Base-by-base conservation (phyloP, 768 basidiomycete species). In the Suillus subaureus region DNA sequence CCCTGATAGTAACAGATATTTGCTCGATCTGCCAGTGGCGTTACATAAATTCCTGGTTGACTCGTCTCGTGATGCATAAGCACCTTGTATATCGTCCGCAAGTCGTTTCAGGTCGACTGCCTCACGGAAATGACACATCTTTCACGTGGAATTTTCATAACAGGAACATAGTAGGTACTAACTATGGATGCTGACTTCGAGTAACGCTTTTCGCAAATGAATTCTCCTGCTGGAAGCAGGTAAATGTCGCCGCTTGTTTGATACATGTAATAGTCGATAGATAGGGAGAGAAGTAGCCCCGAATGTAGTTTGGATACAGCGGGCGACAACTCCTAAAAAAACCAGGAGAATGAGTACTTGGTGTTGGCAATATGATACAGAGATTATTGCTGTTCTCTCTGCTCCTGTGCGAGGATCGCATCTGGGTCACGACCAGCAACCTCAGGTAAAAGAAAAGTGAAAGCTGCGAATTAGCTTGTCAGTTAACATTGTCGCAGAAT, bases 401-500 rank as follows among this genome's bases (percentile, higher is more conserved):
- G 54, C 72, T 85, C 84, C 65, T 78, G 72, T 23, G 78, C 79
- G 47, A 82, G 73, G 11, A 86, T 60, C 39, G 79, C 70, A 64
- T 86, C 85, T 11, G 85, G 81, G 60, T 86, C 85, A 58, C 84
- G 85, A 37, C 78, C 80, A 45, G 79, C 78, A 23, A 83, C 82
- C 69, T 86, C 85, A 3, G 85, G 85, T 3, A 86, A 80, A 61
- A 86, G 79, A 9, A 84, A 74, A 11, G 83, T 83, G 67, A 76
- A 79, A 9, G 28, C 75, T 79, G 64, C 57, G 18, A 52, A 39
- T 4, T 11, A 40, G 28, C 18, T 12, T 16, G 15, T 63, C 15
- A 43, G 18, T 9, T 21, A 61, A 15, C 12, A 51, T 23, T 43
- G 16, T 42, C 35, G 9, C n/a, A 28, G 7, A 40, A 56, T 8